phyloP scores from a whole-genome alignment of 441 rosid genomes.

The Hura crepitans region DNA sequence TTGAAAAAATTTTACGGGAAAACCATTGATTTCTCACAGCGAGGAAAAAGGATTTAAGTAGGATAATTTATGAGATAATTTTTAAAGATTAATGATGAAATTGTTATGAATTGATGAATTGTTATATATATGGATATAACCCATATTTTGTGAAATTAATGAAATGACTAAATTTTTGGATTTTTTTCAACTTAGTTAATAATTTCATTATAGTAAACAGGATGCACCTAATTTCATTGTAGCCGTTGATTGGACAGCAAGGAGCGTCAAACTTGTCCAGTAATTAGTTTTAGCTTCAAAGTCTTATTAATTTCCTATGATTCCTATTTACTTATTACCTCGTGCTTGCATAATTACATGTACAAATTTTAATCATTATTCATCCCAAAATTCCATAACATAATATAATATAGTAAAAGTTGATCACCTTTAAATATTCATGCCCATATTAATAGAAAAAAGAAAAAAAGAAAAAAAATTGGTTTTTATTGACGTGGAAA shows the following conservation, averaged over 20 bases:
- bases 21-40: too few relatives aligned
- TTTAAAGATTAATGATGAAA: too few relatives aligned
- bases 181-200: not conserved
- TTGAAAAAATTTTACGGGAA: too few relatives aligned
- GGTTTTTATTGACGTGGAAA: not conserved
- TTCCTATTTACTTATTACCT: too few relatives aligned
- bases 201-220: not conserved
- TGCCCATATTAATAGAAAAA: not conserved
- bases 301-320: not conserved
- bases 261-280: not conserved
- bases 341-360: conserved; percentile 10
- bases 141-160: too few relatives aligned
- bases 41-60: too few relatives aligned
- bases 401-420: not conserved
- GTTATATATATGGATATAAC: too few relatives aligned
- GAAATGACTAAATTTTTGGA: too few relatives aligned
- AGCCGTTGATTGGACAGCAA: not conserved
- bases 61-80: too few relatives aligned
- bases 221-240: not conserved
- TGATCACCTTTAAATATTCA: not conserved
- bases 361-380: conserved; percentile 8
- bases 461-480: not conserved
- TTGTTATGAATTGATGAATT: too few relatives aligned
- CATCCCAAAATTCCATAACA: too few relatives aligned
- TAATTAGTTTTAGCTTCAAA: not conserved